Evolutionary conservation across 192 early-diverging fungal genomes (phyloP), one percentile per base, ranked within the genome.

Genomic region (Linderina pennispora): DNA sequence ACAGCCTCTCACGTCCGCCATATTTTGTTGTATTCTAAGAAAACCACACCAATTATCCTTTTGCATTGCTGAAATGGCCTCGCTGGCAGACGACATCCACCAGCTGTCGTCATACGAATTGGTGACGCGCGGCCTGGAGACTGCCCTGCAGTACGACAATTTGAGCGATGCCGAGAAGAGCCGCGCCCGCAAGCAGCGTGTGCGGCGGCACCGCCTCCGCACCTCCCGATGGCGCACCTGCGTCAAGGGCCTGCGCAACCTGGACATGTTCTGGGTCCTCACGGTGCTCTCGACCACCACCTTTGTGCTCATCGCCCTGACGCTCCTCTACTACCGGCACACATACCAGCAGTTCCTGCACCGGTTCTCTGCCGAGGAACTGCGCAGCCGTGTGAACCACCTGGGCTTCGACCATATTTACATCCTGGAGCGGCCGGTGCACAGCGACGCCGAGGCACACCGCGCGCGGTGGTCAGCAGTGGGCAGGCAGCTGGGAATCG

Each of bases 111-210:
- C 67, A 23, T 71, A 71, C 42, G 67, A 71, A 45, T 49, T 71
- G 22, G 67, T 71, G 36, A 24, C 60, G 18, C 60, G 67, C 3
- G 55, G 55, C 15, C 58, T 71, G 13, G 67, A 71, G 24, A 39
- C 58, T 53, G 57, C 48, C 28, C 59, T 71, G 17, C 58, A 63
- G n/a, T 63, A 71, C 45, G 67, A 71, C 60, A 71, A 71, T 42
- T 45, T 71, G 34, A 71, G 67, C 48, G 67, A 71, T 18, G 47
- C 60, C 1, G 67, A 71, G 23, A 71, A 71, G 60, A 71, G 67
- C 45, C 55, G 67, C 3, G 56, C 60, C 8, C 67, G 61, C 48
- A 71, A 71, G 36, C 44, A 45, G 33, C 62, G 42, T n/a, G 62
- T 57, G 25, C 54, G 62, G 26, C 62, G 50, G 14, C 22, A 34